Evolutionary conservation across 306 rosid species (phyloP).

Genomic region (Clitoria ternatea): DNA sequence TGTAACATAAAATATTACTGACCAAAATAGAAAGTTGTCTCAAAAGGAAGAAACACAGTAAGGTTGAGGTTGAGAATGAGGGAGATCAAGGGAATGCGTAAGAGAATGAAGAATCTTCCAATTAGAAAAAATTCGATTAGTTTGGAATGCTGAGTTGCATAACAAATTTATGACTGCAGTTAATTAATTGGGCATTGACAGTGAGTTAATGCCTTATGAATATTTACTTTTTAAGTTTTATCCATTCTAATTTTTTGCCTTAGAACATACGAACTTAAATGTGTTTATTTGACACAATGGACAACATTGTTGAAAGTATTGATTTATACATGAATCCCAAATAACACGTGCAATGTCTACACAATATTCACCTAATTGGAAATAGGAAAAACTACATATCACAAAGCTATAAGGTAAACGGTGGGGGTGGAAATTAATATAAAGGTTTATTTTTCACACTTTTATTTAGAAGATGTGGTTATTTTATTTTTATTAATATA

Average conservation of each 20-base stretch:
- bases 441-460: too few relatives aligned
- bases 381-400: too few relatives aligned
- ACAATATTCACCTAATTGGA: too few relatives aligned
- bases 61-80: slow-evolving; percentile 57
- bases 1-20: slow-evolving; percentile 27
- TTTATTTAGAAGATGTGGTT: too few relatives aligned
- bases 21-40: slow-evolving; percentile 25
- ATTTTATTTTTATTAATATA: too few relatives aligned
- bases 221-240: background rate
- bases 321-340: too few relatives aligned
- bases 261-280: background rate
- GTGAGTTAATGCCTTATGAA: slow-evolving; percentile 45
- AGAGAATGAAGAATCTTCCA: slow-evolving; percentile 55
- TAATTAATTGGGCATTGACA: slow-evolving; percentile 59
- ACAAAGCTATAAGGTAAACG: too few relatives aligned
- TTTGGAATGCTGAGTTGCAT: slow-evolving; percentile 71
- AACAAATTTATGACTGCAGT: slow-evolving; percentile 68
- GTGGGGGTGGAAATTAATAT: too few relatives aligned
- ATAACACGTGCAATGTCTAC: too few relatives aligned
- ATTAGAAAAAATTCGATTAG: slow-evolving; percentile 64
- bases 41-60: slow-evolving; percentile 57
- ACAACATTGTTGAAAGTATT: too few relatives aligned
- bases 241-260: slow-evolving; percentile 15
- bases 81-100: slow-evolving; percentile 42
- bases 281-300: background rate